phyloP scores from a whole-genome alignment of 805 yeast genomes.

The Zygotorulaspora florentina region DNA sequence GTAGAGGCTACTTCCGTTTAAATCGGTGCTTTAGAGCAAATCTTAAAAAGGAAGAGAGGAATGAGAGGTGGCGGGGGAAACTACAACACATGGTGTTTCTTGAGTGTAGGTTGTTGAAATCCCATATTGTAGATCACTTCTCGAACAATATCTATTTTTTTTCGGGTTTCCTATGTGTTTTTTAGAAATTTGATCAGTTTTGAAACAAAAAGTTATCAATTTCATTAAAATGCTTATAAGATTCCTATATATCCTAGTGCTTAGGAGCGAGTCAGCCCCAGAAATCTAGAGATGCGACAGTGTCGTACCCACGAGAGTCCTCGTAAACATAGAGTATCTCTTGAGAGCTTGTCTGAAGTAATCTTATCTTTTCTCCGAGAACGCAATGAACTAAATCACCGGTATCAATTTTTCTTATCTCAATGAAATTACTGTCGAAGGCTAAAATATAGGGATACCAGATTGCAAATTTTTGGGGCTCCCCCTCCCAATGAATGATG shows the following conservation, averaged over 20 bases:
- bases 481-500: slow-evolving; percentile 96
- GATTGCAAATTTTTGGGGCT: slow-evolving; percentile 85
- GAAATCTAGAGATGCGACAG: slow-evolving; percentile 87
- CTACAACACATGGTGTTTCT: too few species aligned
- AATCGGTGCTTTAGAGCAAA: too few species aligned
- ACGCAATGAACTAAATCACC: slow-evolving; percentile 85
- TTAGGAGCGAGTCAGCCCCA: slow-evolving; percentile 47
- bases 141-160: too few species aligned
- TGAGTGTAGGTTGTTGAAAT: too few species aligned
- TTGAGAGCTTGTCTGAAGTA: slow-evolving; percentile 84
- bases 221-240: neutral
- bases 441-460: slow-evolving; percentile 93
- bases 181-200: too few species aligned
- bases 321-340: slow-evolving; percentile 92
- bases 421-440: slow-evolving; percentile 86
- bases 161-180: too few species aligned
- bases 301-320: slow-evolving; percentile 84
- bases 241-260: neutral
- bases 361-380: slow-evolving; percentile 85
- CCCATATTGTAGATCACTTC: too few species aligned
- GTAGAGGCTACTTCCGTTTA: too few species aligned
- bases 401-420: slow-evolving; percentile 84
- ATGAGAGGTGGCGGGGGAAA: too few species aligned
- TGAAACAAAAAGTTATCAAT: too few species aligned
- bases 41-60: too few species aligned